These are phyloP conservation scores for Linderina pennispora DNA, from an alignment of 192 early-diverging fungal genomes.

Conservation along the genomic window DNA sequence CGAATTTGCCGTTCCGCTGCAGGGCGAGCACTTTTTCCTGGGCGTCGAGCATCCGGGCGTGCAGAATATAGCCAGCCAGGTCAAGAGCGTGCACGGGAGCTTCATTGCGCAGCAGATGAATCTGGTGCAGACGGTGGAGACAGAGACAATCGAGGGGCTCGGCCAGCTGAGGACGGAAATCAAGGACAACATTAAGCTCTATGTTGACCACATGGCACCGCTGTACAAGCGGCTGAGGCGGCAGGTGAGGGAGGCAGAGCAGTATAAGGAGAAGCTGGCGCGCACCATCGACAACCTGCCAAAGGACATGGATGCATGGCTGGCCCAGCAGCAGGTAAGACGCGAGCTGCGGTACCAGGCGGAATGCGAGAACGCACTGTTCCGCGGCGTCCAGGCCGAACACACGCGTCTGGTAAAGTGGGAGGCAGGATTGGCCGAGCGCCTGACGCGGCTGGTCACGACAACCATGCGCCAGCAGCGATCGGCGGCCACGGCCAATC, in stretches of 20 bases:
- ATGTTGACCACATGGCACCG: conserved; percentile 29
- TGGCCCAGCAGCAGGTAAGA: conserved; percentile 30
- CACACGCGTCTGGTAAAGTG: conserved; percentile 20
- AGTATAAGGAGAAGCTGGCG: conserved; percentile 30
- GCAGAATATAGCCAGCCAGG: conserved; percentile 19
- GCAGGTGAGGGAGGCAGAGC: conserved; percentile 33
- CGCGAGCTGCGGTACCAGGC: conserved; percentile 34
- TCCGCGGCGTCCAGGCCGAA: conserved; percentile 33
- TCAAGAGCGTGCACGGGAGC: conserved; percentile 27
- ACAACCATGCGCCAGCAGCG: conserved; percentile 9
- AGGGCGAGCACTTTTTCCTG: conserved; percentile 21
- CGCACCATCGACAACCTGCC: conserved; percentile 27
- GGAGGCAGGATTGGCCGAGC: conserved; percentile 19
- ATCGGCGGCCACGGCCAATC: conserved; percentile 8
- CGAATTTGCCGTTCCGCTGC: conserved; percentile 24
- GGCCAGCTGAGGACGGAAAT: conserved; percentile 20
- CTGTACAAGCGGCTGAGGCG: conserved; percentile 34
- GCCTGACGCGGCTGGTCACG: conserved; percentile 22
- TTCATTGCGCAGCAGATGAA: conserved; percentile 18
- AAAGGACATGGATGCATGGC: conserved; percentile 24
- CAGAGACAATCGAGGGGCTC: conserved; percentile 19
- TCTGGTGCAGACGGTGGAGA: conserved; percentile 16
- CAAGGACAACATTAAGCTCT: conserved; percentile 32
- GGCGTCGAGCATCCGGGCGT: conserved; percentile 27
- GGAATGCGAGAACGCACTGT: conserved; percentile 30